These are phyloP conservation scores for Suillus cothurnatus DNA, from an alignment of 768 basidiomycete genomes.

Conservation along the genomic window DNA sequence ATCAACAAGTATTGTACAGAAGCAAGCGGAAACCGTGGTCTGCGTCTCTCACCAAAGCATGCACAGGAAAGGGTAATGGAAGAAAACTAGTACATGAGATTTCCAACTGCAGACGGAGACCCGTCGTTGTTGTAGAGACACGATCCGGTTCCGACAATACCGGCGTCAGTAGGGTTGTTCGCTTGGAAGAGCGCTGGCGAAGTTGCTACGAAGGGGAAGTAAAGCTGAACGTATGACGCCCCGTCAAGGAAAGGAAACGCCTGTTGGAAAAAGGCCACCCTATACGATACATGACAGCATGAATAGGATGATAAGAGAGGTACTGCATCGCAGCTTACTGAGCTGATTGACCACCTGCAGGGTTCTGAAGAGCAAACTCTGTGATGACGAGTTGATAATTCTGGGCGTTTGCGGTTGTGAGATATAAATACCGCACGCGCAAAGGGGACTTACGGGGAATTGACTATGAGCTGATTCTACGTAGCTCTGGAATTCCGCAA, in stretches of 20 bases:
- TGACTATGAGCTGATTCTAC: slow-evolving; percentile 27
- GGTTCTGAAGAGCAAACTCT: slow-evolving; percentile 37
- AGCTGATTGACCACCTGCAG: slow-evolving; percentile 29
- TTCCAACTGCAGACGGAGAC: slow-evolving; percentile 25
- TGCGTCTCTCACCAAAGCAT: not conserved
- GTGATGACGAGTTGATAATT: slow-evolving; percentile 29
- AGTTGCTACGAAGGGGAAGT: slow-evolving; percentile 40
- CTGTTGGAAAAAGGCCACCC: slow-evolving; percentile 35
- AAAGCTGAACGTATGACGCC: slow-evolving; percentile 33
- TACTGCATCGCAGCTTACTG: slow-evolving; percentile 25
- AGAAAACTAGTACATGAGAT: slow-evolving; percentile 22
- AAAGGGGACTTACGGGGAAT: slow-evolving; percentile 28
- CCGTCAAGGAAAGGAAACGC: slow-evolving; percentile 39
- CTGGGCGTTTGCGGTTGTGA: slow-evolving; percentile 18
- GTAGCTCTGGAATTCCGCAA: slow-evolving; percentile 31
- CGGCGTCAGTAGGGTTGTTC: slow-evolving; percentile 20
- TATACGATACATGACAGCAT: slow-evolving; percentile 9
- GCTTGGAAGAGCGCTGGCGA: slow-evolving; percentile 27
- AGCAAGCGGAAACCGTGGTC: not conserved
- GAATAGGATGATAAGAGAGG: slow-evolving; percentile 3
- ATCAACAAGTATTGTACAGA: not conserved
- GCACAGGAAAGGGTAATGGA: not conserved
- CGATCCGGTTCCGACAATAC: slow-evolving; percentile 29
- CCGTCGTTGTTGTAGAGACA: slow-evolving; percentile 37
- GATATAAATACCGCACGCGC: not conserved